Base-by-base conservation (phyloP, 305 asterid genomes). In the Solanum hybrid region DNA sequence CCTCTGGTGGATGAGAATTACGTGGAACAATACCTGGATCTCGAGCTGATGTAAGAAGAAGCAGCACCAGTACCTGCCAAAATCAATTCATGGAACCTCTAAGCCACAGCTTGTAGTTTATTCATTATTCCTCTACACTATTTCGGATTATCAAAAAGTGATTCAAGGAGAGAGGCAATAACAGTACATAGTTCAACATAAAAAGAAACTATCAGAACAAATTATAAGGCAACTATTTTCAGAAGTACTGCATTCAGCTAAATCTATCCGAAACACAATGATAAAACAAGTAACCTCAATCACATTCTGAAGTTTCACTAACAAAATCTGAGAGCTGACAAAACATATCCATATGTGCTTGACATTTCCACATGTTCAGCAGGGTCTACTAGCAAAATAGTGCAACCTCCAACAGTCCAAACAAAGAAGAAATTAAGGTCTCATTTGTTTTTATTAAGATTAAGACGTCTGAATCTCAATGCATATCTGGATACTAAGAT, bases 1-100 rank as follows among this genome's bases (percentile, higher is more conserved):
- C 99, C 92, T 96, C 98, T 19, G 99, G 99, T 14, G 98, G 99
- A 91, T 98, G 99, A 78, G 93, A 91, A 90, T 96, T 97, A 40
- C 99, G 98, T 4, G 99, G 99, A 88, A 98, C 96, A 90, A 98
- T 98, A 89, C 99, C 99, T 29, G 99, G 99, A 91, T 98, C 99
- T 87, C 95, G 96, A 90, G 98, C 92, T 86, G 99, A 97, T 73
- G 99, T 95, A 82, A 96, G 93, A 88, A 96, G 91, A 87, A 98
- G 94, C 88, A 95, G 92, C 88, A 92, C 94, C 94, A 96, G 91
- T 60, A 97, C 98, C 99, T 97, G 89, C 88, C 90, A 89, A 90
- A 89, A 79, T 37, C 38, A 88, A 91, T 34, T 88, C 42, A 86
- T 82, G 69, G 79, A 32, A 22, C 51, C 72, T 64, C 72, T 64